A percentile compares a stretch with the other conserved stretches of the same genome.
phyloP scores from a whole-genome alignment of 768 basidiomycete species.

The Boletellus sp. region DNA sequence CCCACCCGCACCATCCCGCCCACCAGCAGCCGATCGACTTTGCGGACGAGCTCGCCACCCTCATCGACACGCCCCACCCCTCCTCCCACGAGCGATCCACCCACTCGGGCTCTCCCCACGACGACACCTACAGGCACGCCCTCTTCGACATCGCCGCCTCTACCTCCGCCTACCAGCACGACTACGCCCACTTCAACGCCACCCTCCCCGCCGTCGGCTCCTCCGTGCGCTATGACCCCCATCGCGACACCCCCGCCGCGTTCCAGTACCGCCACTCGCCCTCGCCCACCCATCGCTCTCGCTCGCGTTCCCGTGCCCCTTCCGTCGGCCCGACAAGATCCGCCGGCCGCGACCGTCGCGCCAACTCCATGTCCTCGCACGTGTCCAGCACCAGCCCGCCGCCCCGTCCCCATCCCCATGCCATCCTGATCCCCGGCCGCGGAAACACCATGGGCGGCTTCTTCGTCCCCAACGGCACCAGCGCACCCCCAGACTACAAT shows the following conservation, averaged over 20 bases:
- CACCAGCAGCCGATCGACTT: slow-evolving; percentile 47
- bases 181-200: slow-evolving; percentile 44
- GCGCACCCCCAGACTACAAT: slow-evolving; percentile 36
- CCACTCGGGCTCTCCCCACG: slow-evolving; percentile 38
- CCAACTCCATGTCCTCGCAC: slow-evolving; percentile 57
- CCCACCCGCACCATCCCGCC: slow-evolving; percentile 18
- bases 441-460: slow-evolving; percentile 30
- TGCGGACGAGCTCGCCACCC: slow-evolving; percentile 61
- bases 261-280: slow-evolving; percentile 26
- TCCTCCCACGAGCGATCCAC: slow-evolving; percentile 42
- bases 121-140: slow-evolving; percentile 48
- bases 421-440: slow-evolving; percentile 64
- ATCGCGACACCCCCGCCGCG: slow-evolving; percentile 31
- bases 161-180: slow-evolving; percentile 29
- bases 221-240: slow-evolving; percentile 48
- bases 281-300: slow-evolving; percentile 40
- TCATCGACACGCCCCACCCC: slow-evolving; percentile 42
- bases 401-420: slow-evolving; percentile 50
- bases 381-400: slow-evolving; percentile 50
- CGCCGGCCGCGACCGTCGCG: slow-evolving; percentile 47
- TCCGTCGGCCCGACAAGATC: slow-evolving; percentile 53
- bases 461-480: slow-evolving; percentile 28
- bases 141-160: slow-evolving; percentile 63
- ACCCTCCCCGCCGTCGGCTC: slow-evolving; percentile 49
- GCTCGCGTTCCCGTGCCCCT: slow-evolving; percentile 38